Percentiles rank a stretch among this genome's conserved stretches.
These are phyloP conservation scores for Phylloboletellus chloephorus DNA, from an alignment of 1,284 basidiomycete species.

Conservation along the genomic window DNA sequence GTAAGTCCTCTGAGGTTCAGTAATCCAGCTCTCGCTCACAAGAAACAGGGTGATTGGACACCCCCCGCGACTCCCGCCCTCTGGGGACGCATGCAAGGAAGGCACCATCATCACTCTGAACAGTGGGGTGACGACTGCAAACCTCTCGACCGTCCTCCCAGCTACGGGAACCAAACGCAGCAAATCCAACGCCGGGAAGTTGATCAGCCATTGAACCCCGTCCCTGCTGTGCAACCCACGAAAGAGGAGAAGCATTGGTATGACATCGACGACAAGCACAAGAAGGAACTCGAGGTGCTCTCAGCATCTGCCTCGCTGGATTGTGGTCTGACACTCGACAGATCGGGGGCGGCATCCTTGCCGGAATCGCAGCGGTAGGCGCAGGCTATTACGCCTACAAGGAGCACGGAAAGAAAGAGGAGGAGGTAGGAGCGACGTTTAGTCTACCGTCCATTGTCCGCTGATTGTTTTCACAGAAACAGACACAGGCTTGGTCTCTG, in stretches of 20 bases:
- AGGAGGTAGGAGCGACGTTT: slow-evolving; percentile 41
- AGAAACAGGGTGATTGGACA: slow-evolving; percentile 56
- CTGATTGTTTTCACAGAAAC: slow-evolving; percentile 38
- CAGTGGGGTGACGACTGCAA: slow-evolving; percentile 17
- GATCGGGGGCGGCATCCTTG: slow-evolving; percentile 61
- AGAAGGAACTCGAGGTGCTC: slow-evolving; percentile 54
- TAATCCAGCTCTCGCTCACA: slow-evolving; percentile 5
- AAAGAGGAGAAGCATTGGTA: slow-evolving; percentile 56
- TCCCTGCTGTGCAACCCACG: slow-evolving; percentile 30
- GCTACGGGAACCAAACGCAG: slow-evolving; percentile 30
- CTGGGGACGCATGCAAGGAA: slow-evolving; percentile 51
- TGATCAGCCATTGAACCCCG: slow-evolving; percentile 31
- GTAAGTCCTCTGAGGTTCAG: slow-evolving; percentile 28
- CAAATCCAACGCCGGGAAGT: slow-evolving; percentile 24
- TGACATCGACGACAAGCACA: slow-evolving; percentile 47
- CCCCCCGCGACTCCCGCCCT: slow-evolving; percentile 58
- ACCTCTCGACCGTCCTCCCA: slow-evolving; percentile 20
- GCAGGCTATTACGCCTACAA: slow-evolving; percentile 52
- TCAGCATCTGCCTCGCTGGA: slow-evolving; percentile 1
- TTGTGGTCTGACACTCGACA: slow-evolving; percentile 25
- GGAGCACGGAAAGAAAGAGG: slow-evolving; percentile 50
- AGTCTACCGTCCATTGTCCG: neutral
- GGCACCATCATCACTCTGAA: slow-evolving; percentile 19
- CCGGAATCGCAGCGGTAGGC: slow-evolving; percentile 47
- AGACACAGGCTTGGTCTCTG: slow-evolving; percentile 46